These are phyloP conservation scores for Heimioporus sp. DNA, from an alignment of 768 basidiomycete species.

Conservation along the genomic window DNA sequence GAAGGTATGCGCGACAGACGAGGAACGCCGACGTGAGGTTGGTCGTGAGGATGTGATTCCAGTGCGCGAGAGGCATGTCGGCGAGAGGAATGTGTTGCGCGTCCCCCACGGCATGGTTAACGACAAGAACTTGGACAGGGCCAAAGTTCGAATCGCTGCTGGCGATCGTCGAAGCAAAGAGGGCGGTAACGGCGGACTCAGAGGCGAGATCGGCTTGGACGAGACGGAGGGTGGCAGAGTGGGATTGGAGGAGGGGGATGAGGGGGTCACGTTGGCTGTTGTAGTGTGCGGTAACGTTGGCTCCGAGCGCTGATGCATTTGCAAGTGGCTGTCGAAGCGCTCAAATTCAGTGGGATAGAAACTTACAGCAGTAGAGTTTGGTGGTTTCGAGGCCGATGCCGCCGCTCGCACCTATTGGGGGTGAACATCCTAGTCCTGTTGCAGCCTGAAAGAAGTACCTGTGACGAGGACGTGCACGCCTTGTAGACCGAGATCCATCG, in stretches of 20 bases:
- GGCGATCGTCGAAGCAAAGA: conserved; percentile 44
- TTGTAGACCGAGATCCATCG: conserved; percentile 55
- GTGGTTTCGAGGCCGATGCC: conserved; percentile 70
- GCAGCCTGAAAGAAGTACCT: conserved; percentile 33
- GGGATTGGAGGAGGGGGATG: conserved; percentile 37
- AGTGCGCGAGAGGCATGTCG: conserved; percentile 59
- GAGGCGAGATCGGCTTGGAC: conserved; percentile 58
- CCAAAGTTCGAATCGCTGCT: too few species aligned
- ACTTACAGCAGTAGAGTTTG: conserved; percentile 52
- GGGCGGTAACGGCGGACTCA: conserved; percentile 49
- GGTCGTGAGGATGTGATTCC: conserved; percentile 57
- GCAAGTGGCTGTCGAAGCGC: background rate
- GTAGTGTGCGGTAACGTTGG: conserved; percentile 71
- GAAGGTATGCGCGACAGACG: conserved; percentile 60
- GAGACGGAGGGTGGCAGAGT: conserved; percentile 13
- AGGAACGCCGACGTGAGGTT: conserved; percentile 72
- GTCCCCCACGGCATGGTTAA: conserved; percentile 54
- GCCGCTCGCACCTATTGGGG: conserved; percentile 59
- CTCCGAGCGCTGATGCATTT: conserved; percentile 53
- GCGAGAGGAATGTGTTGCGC: conserved; percentile 47
- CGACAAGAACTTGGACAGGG: conserved; percentile 53
- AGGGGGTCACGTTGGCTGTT: conserved; percentile 49
- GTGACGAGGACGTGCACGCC: conserved; percentile 66
- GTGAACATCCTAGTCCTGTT: too few species aligned
- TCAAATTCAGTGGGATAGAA: background rate